Percentiles rank a stretch among this genome's conserved stretches.
These are phyloP conservation scores for Aspergillus ruber DNA, from an alignment of 2,329 filamentous ascomycete genomes.

Conservation along the genomic window DNA sequence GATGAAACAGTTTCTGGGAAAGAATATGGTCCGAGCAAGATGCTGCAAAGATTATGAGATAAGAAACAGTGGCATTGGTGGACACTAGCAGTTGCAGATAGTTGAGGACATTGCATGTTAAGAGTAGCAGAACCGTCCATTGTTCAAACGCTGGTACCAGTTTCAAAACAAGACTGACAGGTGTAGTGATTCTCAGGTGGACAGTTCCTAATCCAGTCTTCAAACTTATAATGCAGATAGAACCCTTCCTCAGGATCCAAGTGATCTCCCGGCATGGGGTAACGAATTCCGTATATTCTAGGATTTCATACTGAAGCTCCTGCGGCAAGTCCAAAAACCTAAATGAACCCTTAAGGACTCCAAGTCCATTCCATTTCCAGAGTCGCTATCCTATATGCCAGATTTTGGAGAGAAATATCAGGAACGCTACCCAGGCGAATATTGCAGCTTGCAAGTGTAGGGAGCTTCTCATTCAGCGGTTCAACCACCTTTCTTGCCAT, in stretches of 20 bases:
- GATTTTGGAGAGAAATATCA: neutral
- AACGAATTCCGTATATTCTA: neutral
- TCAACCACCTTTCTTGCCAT: too few relatives aligned
- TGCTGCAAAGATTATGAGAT: neutral
- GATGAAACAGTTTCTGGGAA: neutral
- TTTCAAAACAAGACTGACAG: neutral
- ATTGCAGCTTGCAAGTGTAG: neutral
- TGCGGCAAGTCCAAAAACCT: neutral
- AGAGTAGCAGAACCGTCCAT: neutral
- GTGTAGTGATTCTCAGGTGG: neutral
- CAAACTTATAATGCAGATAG: neutral
- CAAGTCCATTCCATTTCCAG: neutral
- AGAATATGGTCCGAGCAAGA: neutral
- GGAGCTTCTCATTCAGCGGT: too few relatives aligned
- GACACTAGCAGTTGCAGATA: neutral
- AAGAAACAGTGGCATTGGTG: neutral
- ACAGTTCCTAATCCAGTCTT: neutral
- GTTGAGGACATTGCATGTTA: neutral
- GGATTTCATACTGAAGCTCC: neutral
- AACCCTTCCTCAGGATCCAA: neutral
- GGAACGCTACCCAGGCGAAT: neutral
- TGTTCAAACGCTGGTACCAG: neutral
- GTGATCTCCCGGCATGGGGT: neutral
- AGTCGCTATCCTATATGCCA: neutral
- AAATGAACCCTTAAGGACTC: neutral